Evolutionary conservation across 768 basidiomycete genomes (phyloP), one percentile per base, ranked within the genome.

Genomic region (Mrakia hoshinonis): DNA sequence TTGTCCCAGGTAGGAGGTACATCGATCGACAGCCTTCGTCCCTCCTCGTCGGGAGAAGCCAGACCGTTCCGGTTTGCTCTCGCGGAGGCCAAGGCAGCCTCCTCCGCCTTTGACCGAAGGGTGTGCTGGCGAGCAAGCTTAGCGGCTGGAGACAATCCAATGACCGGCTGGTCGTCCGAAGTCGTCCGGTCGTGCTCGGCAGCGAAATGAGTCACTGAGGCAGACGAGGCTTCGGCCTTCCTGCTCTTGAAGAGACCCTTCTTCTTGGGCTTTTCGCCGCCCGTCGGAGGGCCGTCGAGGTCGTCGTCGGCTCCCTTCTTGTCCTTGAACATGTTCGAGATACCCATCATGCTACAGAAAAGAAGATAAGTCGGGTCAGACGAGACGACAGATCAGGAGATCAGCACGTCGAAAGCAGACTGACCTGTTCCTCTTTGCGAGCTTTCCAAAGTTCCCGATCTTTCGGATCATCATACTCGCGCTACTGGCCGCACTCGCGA

Each of bases 401-500:
- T 13, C 2, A 5, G 61, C 5, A 22, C 5, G n/a, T 24, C n/a
- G 58, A 51, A 15, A n/a, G n/a, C 13, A 52, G 29, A 76, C 79
- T 52, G 43, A 79, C 80, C 78, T 79, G 78, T 94, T 95, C 54
- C 92, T 84, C 64, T 92, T 82, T 11, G 92, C 91, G 20, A 96
- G 84, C 80, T 90, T 91, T 39, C 91, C 91, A 81, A 96, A 87
- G 48, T 87, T 87, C 3, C 94, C 82, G 60, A 98, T 87, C 82
- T 96, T 98, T 75, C 94, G 86, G 76, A 96, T 94, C 85, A 98
- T 95, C 79, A 97, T 89, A 54, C 90, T 92, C 26, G 95, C 95
- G 64, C 89, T 91, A 74, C 89, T 91, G 75, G 96, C 94, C 55
- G 95, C 96, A 10, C 91, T 93, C 24, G 89, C 90, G 48, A 98